Evolutionary conservation across 2,329 filamentous ascomycete species (phyloP), one percentile per base, ranked within the genome.

Genomic region (Elsinoe fawcettii): DNA sequence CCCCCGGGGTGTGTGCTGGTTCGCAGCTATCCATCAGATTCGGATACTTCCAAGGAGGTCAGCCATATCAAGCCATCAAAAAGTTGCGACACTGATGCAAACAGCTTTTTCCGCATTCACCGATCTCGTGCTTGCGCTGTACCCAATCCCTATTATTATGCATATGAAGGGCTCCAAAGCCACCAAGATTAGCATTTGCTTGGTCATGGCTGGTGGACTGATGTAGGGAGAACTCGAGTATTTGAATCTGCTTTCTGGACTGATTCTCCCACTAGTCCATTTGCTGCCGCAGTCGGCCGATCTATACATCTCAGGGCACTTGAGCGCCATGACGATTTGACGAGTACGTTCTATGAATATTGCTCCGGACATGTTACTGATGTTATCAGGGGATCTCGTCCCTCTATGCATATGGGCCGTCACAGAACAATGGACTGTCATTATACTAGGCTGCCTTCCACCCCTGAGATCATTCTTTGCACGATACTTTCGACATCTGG

Each of bases 401-500:
- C 32, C 49, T 22, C 32, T 53, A 2, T 53, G 49, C 25, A 20
- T 47, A 9, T 56, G 54, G 54, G 54, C 37, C 1, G 20, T 56
- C 41, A 47, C 41, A 14, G 54, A 56, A 27, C 39, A 46, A n/a
- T 56, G 54, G 54, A 32, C 41, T 47, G 54, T 56, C 20, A 56
- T 56, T 27, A 47, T 56, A n/a, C 30, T 56, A 2, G 54, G 54
- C 18, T 56, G 36, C 14, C 27, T 56, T 2, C 54, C 54, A 12
- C 54, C 54, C 16, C 23, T 56, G 9, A 9, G 54, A 22, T 43
- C 54, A 5, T 56, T 46, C 27, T 56, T 56, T 47, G 54, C 49
- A 8, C 18, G 32, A 20, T 53, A 20, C 20, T 53, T 53, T 18
- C 12, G 20, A 23, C 23, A 27, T 14, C 18, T 53, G n/a, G 49